Evolutionary conservation across 306 rosid genomes (phyloP), one percentile per base, ranked within the genome.

Genomic region (Styphnolobium japonicum): DNA sequence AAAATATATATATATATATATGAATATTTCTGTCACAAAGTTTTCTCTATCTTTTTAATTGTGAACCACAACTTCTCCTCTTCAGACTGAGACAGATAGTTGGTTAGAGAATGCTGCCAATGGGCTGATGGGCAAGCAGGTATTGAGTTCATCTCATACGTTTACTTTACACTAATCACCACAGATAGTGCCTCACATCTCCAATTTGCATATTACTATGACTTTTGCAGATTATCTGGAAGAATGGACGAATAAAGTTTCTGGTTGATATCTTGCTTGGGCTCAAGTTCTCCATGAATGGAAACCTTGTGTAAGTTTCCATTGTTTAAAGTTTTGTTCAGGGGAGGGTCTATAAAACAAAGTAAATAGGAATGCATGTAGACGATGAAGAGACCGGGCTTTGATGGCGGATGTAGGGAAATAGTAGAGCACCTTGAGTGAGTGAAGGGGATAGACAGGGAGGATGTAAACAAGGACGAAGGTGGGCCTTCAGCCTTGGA

Each of bases 21-120:
- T n/a, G n/a, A n/a, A n/a, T n/a, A n/a, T 33, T 62, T 53, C 29
- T 73, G 51, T 43, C 31, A 14, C n/a, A 2, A 73, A 69, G 56
- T 73, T 29, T 21, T 37, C 22, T 66, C 16, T 18, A 64, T 42
- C 8, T 42, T 49, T 79, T 27, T 53, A 43, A 79, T 51, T 43
- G 43, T 37, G 21, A 49, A 16, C 16, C 33, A 56, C 56, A 64
- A 10, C 68, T 64, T 40, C 37, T 73, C 73, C 46, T 80, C 49
- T 76, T 37, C 84, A 95, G 98, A 83, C 81, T 61, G 98, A 87
- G 86, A 95, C 98, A 2, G 98, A 92, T 82, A 92, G 97, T 84
- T 94, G 97, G 98, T 45, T 95, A 48, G 98, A 95, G 90, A 92
- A 95, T 82, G 98, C 97, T 31, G 98, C 90, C 60, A 95, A 92